Percentiles rank a stretch among this genome's conserved stretches.
Evolutionary conservation across 1,284 basidiomycete genomes (phyloP).

Genomic region (Moesziomyces sp.): DNA sequence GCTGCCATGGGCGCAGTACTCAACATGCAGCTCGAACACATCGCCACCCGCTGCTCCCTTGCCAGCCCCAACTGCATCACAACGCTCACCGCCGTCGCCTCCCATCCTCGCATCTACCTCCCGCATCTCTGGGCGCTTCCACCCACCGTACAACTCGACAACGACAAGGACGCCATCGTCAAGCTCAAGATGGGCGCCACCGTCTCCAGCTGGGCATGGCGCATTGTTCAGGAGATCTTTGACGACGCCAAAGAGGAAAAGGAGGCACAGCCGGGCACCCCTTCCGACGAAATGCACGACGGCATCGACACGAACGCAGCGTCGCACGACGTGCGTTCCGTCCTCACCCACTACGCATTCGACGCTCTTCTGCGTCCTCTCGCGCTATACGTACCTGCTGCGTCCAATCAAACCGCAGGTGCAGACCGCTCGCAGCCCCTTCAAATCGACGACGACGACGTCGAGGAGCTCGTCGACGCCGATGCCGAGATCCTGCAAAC

Average conservation of each 20-base stretch:
- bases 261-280: conserved; percentile 14
- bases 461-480: conserved; percentile 45
- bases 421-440: conserved; percentile 1
- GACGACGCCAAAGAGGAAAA: conserved; percentile 47
- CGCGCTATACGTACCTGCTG: conserved; percentile 12
- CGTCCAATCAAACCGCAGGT: not conserved
- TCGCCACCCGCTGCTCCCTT: conserved; percentile 62
- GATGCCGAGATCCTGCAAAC: conserved; percentile 51
- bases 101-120: conserved; percentile 40
- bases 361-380: conserved; percentile 23
- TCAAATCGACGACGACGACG: conserved; percentile 33
- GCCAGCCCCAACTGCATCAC: conserved; percentile 20
- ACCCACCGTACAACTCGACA: conserved; percentile 23
- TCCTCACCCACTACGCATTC: conserved; percentile 36
- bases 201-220: conserved; percentile 42
- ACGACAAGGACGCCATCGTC: conserved; percentile 21
- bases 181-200: conserved; percentile 43
- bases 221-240: conserved; percentile 44
- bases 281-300: conserved; percentile 33
- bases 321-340: conserved; percentile 15
- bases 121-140: conserved; percentile 41
- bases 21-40: conserved; percentile 81
- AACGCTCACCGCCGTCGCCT: conserved; percentile 26
- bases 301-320: conserved; percentile 28
- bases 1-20: conserved; percentile 82